Conservation (phyloP, 257 asterid species). For the Prunella vulgaris region DNA sequence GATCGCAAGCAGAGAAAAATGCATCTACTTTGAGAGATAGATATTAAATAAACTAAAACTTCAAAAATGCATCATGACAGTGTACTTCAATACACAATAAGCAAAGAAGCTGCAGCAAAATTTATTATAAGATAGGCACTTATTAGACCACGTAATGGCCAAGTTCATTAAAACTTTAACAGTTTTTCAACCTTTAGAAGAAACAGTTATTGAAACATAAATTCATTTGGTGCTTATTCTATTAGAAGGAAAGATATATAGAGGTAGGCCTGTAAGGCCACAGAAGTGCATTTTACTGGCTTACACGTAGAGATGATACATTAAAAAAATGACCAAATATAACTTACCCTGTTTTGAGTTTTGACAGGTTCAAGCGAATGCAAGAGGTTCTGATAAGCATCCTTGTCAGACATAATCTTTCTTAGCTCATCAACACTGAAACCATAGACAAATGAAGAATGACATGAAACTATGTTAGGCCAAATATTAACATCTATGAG, state of each 20-base stretch:
- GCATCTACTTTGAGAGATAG: not conserved
- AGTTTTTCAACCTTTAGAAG: not conserved
- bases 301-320: not conserved
- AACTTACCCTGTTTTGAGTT: slow-evolving; percentile 66
- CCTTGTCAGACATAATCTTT: slow-evolving; percentile 67
- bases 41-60: not conserved
- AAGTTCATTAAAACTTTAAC: not conserved
- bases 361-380: slow-evolving; percentile 72
- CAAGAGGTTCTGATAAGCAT: slow-evolving; percentile 58
- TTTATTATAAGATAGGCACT: not conserved
- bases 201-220: not conserved
- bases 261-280: not conserved
- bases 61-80: not conserved
- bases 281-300: not conserved
- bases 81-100: not conserved
- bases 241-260: not conserved
- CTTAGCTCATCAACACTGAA: slow-evolving; percentile 73
- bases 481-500: not conserved
- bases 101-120: not conserved
- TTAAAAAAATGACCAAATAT: not conserved
- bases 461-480: not conserved
- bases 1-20: not conserved
- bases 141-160: not conserved
- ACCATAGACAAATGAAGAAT: not conserved
- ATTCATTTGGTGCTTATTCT: not conserved